Conservation (phyloP, 2,329 filamentous ascomycete species). For the Colletotrichum endophyticum region DNA sequence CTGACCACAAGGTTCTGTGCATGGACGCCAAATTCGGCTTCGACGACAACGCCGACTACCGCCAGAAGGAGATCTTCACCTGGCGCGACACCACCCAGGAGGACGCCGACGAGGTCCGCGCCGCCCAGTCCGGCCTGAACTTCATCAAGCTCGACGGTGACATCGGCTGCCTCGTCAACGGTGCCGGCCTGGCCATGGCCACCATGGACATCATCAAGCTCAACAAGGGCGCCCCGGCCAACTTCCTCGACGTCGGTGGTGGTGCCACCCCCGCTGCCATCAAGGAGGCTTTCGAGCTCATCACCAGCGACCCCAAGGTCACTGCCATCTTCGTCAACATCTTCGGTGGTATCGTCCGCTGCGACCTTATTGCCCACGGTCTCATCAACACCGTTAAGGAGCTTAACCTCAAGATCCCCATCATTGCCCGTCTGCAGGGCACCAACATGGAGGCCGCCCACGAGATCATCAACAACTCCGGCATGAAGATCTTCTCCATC, state of each 20-base stretch:
- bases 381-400: constrained; percentile 93
- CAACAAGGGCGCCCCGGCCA: constrained; percentile 93
- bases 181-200: constrained; percentile 98
- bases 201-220: constrained; percentile 99
- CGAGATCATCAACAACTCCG: constrained; percentile 92
- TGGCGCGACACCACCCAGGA: constrained; percentile 96
- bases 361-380: constrained; percentile 95
- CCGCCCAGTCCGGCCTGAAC: constrained; percentile 89
- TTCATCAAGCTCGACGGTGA: constrained; percentile 99
- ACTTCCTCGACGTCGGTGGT: constrained; percentile 98
- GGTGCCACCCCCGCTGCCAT: constrained; percentile 97
- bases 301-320: constrained; percentile 97
- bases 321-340: constrained; percentile 99
- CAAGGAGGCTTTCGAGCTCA: constrained; percentile 96
- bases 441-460: constrained; percentile 98
- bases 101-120: constrained; percentile 96
- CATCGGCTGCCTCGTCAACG: constrained; percentile 99
- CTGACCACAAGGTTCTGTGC: constrained; percentile 95
- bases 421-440: constrained; percentile 95
- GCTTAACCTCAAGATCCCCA: constrained; percentile 95
- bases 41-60: constrained; percentile 98
- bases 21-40: constrained; percentile 99
- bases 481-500: constrained; percentile 99
- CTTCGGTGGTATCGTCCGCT: constrained; percentile 98
- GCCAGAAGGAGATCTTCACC: constrained; percentile 93